Conservation (phyloP, 2,329 filamentous ascomycete genomes). For the Penicillium sp. region DNA sequence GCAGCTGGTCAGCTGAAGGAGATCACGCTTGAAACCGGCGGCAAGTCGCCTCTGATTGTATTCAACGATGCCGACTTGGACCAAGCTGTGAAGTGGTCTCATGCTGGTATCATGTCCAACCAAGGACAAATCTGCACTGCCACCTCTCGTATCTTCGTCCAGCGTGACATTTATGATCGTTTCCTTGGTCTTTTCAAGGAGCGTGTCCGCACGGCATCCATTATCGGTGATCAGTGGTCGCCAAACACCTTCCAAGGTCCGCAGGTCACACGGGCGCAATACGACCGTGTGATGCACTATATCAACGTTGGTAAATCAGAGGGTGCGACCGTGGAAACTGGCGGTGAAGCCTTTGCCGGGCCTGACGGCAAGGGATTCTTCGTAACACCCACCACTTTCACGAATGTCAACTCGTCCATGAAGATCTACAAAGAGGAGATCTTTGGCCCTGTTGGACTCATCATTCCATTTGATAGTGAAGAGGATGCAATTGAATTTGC, state of each 20-base stretch:
- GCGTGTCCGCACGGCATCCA: conserved; percentile 1
- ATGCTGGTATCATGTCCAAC: conserved; percentile 59
- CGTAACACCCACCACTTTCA: conserved; percentile 26
- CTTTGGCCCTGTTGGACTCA: conserved; percentile 41
- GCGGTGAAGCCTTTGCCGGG: conserved; percentile 17
- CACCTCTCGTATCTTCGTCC: conserved; percentile 65
- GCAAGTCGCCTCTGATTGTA: conserved; percentile 49
- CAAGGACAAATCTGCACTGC: conserved; percentile 69
- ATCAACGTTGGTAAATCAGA: conserved; percentile 32
- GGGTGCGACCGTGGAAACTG: conserved; percentile 32
- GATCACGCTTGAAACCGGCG: conserved; percentile 52
- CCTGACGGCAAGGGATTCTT: conserved; percentile 19
- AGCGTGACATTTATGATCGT: conserved; percentile 45
- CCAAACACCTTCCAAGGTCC: conserved; percentile 10
- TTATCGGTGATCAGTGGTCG: conserved; percentile 5
- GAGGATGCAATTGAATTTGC: conserved; percentile 34
- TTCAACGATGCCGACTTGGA: conserved; percentile 49
- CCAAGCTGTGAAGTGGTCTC: conserved; percentile 42
- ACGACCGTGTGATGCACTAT: conserved; percentile 11
- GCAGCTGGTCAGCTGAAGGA: conserved; percentile 41
- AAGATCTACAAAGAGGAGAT: conserved; percentile 38
- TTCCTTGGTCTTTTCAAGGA: conserved; percentile 34
- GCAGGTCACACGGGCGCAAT: conserved; percentile 9
- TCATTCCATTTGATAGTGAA: conserved; percentile 34
- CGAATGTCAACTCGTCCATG: conserved; percentile 29